Evolutionary conservation across 495 filamentous ascomycete genomes (phyloP), one percentile per base, ranked within the genome.

Genomic region (Ramalina peruviana): DNA sequence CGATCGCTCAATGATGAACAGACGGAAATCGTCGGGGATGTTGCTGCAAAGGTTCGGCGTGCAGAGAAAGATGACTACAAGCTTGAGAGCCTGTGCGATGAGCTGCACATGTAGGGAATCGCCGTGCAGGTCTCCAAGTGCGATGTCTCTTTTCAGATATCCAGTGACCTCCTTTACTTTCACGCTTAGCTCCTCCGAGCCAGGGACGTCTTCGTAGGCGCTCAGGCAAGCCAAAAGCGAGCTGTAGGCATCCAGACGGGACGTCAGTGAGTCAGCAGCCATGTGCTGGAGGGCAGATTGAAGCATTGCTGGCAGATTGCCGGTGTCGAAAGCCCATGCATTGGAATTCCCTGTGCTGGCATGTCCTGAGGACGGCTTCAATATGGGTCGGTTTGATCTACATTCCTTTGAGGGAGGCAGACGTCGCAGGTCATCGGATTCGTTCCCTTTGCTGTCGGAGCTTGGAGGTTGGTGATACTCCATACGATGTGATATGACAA

Each of bases 191-290:
- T 81, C 79, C 37, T 81, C 75, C 21, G 76, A 68, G 36, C 87
- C 78, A 1, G 84, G 83, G 12, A 87, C 60, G 37, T 81, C 80
- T 46, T 88, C 84, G 45, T 89, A 92, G 7, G 82, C 78, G 53
- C 83, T 81, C 48, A 94, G 64, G 12, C 80, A 77, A n/a, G 76
- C 76, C 17, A 81, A 78, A 43, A 98, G 71, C 52, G 82, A 80
- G 59, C 80, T 76, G 60, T 98, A 96, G 16, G 87, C 82, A 65
- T 98, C 92, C n/a, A 90, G 59, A 55, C 82, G 79, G 11, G 78
- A 78, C 42, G 73, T 73, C 33, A 80, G 67, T 33, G 83, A 78
- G 33, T 75, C 73, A 20, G 81, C 78, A 17, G 83, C 84, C 49
- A 98, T 71, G 59, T 89, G 83, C 63, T 85, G 76, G 30, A 81